A percentile compares a stretch with the other conserved stretches of the same genome.
Conservation (phyloP, 2,329 filamentous ascomycete genomes). For the Aspergillus floridensis region DNA sequence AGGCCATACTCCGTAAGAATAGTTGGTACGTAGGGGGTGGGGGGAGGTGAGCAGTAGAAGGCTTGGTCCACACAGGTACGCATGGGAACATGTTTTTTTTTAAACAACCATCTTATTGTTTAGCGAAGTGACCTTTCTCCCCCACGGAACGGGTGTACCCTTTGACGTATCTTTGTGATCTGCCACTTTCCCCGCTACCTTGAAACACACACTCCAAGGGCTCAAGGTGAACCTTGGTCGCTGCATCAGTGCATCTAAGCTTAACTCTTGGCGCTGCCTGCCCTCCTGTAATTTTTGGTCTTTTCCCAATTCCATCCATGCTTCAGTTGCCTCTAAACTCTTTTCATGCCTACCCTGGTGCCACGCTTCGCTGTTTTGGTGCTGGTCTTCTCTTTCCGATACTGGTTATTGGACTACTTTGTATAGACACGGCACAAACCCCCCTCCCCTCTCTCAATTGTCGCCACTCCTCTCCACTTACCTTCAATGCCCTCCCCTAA, state of each 20-base stretch:
- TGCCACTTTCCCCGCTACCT: slow-evolving; percentile 32
- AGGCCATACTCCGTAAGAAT: background rate
- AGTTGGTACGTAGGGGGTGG: background rate
- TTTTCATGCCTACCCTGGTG: slow-evolving; percentile 20
- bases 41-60: slow-evolving; percentile 7
- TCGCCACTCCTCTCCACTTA: slow-evolving; percentile 7
- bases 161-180: slow-evolving; percentile 34
- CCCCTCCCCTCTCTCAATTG: slow-evolving; percentile 7
- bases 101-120: slow-evolving; percentile 11
- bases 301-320: slow-evolving; percentile 1
- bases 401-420: slow-evolving; percentile 6
- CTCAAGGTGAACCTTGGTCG: slow-evolving; percentile 32
- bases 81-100: slow-evolving; percentile 16
- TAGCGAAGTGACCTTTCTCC: slow-evolving; percentile 8
- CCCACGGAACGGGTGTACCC: slow-evolving; percentile 32
- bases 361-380: slow-evolving; percentile 23
- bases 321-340: slow-evolving; percentile 7
- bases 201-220: slow-evolving; percentile 28
- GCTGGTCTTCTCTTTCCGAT: slow-evolving; percentile 11
- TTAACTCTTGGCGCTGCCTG: slow-evolving; percentile 29
- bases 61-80: slow-evolving; percentile 5
- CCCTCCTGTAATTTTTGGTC: slow-evolving; percentile 12
- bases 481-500: slow-evolving; percentile 2
- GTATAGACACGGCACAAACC: slow-evolving; percentile 22
- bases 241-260: slow-evolving; percentile 30